Base-by-base conservation (phyloP, 352 stramenopile species). In the Globisporangium emineosum region DNA sequence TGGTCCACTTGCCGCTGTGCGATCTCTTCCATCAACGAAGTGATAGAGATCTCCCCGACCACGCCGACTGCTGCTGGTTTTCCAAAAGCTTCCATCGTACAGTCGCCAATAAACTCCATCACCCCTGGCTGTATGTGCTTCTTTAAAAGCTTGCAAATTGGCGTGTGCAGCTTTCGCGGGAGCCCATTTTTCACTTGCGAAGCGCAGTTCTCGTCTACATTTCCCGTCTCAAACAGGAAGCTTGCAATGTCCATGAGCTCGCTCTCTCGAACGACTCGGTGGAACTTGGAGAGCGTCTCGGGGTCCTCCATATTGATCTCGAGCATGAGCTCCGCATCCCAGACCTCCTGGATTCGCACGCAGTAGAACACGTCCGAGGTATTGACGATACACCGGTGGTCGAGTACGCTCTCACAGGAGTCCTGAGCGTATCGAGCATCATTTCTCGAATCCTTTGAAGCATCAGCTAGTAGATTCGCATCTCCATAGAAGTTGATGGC, bases 261-360 rank as follows among this genome's bases (percentile, higher is more conserved):
- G 0, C 40, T 47, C 55, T 90, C 75, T 3, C 52, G 47, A 10
- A 88, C 33, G 3, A 77, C 54, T 0, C 53, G 56, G 3, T 79
- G 62, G 55, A 76, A 80, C n/a, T 73, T 66, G 0, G 69, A 57
- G 10, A 73, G 71, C 0, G 68, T 67, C 33, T 89, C 79, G 0
- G 79, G 76, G 50, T 89, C 76, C 53, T 88, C 79, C 72, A 88
- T 84, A 0, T 64, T 73, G 30, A 90, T 68, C 23, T 77, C 72
- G 1, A 90, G 69, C 60, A 82, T 72, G 25, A 89, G 64, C n/a
- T 90, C 81, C 12, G 72, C 78, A 50, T 90, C 78, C 78, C 78
- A 90, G 1, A 87, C 30, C 56, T 90, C 81, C 64, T 84, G 75
- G 49, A 88, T 73, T 4, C 73, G 75, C 47, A 88, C 60, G 29